Percentiles rank a stretch among this genome's conserved stretches.
Evolutionary conservation across 23 red algal genomes (phyloP).

Genomic region (Cyanidiococcus yangmingshanensis): DNA sequence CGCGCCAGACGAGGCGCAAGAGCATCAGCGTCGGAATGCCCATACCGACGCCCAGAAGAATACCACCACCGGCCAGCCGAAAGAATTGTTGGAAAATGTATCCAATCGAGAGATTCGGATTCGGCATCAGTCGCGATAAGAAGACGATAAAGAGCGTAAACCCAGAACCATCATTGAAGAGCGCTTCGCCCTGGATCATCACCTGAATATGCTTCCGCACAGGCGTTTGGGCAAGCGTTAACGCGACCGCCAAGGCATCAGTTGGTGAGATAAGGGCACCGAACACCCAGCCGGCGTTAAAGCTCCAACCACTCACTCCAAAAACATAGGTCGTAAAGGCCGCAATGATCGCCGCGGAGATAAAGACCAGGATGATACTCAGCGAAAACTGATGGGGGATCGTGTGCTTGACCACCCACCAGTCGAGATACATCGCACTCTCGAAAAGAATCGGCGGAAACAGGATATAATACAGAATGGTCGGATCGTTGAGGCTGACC

Average conservation of each 20-base stretch:
- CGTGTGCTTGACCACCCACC: slow-evolving; percentile 65
- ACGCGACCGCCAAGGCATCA: slow-evolving; percentile 71
- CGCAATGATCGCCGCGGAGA: slow-evolving; percentile 34
- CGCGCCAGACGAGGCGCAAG: slow-evolving; percentile 49
- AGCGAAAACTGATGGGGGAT: slow-evolving; percentile 60
- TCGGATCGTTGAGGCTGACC: slow-evolving; percentile 64
- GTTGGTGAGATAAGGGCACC: slow-evolving; percentile 91
- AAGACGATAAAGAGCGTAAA: slow-evolving; percentile 81
- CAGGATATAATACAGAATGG: slow-evolving; percentile 74
- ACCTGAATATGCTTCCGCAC: slow-evolving; percentile 59
- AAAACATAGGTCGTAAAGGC: slow-evolving; percentile 49
- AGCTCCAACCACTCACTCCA: slow-evolving; percentile 54
- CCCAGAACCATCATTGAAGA: slow-evolving; percentile 86
- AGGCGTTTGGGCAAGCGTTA: slow-evolving; percentile 59
- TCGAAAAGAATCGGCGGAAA: slow-evolving; percentile 93
- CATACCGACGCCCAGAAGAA: slow-evolving; percentile 63
- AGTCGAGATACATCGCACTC: slow-evolving; percentile 76
- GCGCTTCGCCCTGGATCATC: slow-evolving; percentile 80
- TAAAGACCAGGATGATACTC: slow-evolving; percentile 46
- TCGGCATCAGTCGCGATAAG: slow-evolving; percentile 9
- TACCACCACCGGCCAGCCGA: slow-evolving; percentile 54
- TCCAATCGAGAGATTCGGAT: slow-evolving; percentile 21
- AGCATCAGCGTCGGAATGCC: slow-evolving; percentile 50
- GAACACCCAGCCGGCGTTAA: slow-evolving; percentile 70
- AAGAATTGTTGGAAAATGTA: slow-evolving; percentile 47